Evolutionary conservation across 2,329 filamentous ascomycete genomes (phyloP).

Genomic region (Sarocladium kiliense): DNA sequence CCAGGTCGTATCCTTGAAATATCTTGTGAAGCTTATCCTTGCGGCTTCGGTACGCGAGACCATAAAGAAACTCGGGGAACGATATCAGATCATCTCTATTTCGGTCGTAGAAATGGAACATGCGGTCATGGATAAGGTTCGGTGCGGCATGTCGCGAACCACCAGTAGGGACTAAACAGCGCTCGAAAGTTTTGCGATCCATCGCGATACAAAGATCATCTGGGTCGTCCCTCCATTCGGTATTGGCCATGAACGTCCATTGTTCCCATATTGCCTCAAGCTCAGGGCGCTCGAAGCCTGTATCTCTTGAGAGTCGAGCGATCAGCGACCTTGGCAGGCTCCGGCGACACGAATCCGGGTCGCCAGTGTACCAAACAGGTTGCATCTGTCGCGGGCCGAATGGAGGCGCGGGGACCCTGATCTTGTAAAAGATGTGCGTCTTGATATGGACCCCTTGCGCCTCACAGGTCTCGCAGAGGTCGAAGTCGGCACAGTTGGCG

Average conservation of each 20-base stretch:
- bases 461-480: slow-evolving; percentile 92
- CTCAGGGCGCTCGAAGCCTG: slow-evolving; percentile 77
- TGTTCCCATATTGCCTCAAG: slow-evolving; percentile 95
- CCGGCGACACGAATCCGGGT: slow-evolving; percentile 66
- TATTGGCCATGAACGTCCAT: slow-evolving; percentile 89
- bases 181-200: slow-evolving; percentile 88
- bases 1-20: slow-evolving; percentile 87
- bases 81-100: slow-evolving; percentile 85
- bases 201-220: slow-evolving; percentile 75
- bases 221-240: slow-evolving; percentile 77
- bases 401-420: slow-evolving; percentile 81
- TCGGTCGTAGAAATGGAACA: slow-evolving; percentile 94
- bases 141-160: slow-evolving; percentile 72
- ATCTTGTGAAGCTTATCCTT: slow-evolving; percentile 68
- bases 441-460: slow-evolving; percentile 72
- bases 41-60: slow-evolving; percentile 64
- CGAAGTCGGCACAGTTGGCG: slow-evolving; percentile 92
- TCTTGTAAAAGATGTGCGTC: slow-evolving; percentile 95
- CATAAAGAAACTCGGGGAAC: slow-evolving; percentile 86
- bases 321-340: slow-evolving; percentile 64
- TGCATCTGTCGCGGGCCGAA: slow-evolving; percentile 76
- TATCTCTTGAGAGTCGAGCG: slow-evolving; percentile 63
- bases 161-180: slow-evolving; percentile 81
- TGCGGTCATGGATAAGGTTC: slow-evolving; percentile 90
- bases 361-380: slow-evolving; percentile 82